Conservation (phyloP, 805 yeast genomes). For the Kluyveromyces wickerhamii region DNA sequence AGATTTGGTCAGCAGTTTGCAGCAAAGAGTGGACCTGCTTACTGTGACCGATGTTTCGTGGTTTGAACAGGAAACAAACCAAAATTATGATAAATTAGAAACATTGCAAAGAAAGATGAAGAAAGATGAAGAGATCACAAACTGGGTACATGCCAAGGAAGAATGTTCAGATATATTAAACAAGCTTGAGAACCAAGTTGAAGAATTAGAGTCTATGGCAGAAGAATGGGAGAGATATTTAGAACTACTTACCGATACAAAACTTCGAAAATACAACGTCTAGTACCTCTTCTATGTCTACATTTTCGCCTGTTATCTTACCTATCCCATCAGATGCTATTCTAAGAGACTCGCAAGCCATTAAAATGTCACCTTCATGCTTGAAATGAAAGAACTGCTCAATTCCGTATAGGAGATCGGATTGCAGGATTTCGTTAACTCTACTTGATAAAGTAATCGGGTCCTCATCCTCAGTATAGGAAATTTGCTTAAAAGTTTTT, state of each 20-base stretch:
- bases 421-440: slow-evolving; percentile 61
- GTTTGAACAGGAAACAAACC: slow-evolving; percentile 17
- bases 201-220: slow-evolving; percentile 38
- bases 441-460: slow-evolving; percentile 71
- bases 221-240: slow-evolving; percentile 41
- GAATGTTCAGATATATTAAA: slow-evolving; percentile 16
- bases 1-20: slow-evolving; percentile 15
- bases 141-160: slow-evolving; percentile 26
- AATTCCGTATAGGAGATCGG: slow-evolving; percentile 72
- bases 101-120: slow-evolving; percentile 16
- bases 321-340: slow-evolving; percentile 83
- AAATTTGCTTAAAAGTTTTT: slow-evolving; percentile 37
- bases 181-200: slow-evolving; percentile 30
- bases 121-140: slow-evolving; percentile 17
- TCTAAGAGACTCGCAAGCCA: slow-evolving; percentile 70
- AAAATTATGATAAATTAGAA: slow-evolving; percentile 18
- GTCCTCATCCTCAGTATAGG: slow-evolving; percentile 42
- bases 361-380: slow-evolving; percentile 55
- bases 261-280: slow-evolving; percentile 88
- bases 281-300: slow-evolving; percentile 83
- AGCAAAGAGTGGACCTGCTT: slow-evolving; percentile 22
- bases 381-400: slow-evolving; percentile 48
- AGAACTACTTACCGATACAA: slow-evolving; percentile 76
- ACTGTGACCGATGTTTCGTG: slow-evolving; percentile 22
- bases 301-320: slow-evolving; percentile 79